Base-by-base conservation (phyloP, 495 filamentous ascomycete species). In the Tuber borchii region DNA sequence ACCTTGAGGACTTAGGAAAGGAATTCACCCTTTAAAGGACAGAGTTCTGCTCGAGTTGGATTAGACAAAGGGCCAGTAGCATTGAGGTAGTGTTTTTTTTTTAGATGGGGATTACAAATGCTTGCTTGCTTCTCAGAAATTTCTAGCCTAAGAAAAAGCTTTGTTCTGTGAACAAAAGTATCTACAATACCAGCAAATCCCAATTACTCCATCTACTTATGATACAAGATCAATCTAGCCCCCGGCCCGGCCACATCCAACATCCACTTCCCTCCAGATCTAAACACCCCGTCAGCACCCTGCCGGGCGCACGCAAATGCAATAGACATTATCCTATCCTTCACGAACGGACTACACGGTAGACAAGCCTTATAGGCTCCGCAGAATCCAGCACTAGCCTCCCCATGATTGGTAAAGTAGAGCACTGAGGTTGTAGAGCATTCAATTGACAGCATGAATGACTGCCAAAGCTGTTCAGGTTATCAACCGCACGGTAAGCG, bases 231-330 rank as follows among this genome's bases (percentile, higher is more conserved):
- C 51, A 61, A 61, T 61, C 51, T 61, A 61, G 51, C 51, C 51
- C 51, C 51, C 0, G 51, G 51, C 2, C 51, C 51, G 5, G 51
- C 51, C 26, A n/a, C 51, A 61, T 61, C 51, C 51, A 61, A 61
- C n/a, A 61, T 61, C 51, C 51, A 61, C 51, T 61, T 61, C 51
- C 51, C 51, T 12, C 51, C 51, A 61, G 51, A 61, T 31, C 51
- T 61, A 61, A 26, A 26, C n/a, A 61, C 51, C 51, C 51, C 51
- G 0, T 9, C 1, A 61, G 22, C 2, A 5, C 26, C 51, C 22
- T 2, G 8, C 10, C 51, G 51, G 10, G 51, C 9, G 2, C 51
- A 61, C 7, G 2, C 12, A 31, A 61, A 26, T 2, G 51, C n/a
- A 12, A 61, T 26, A 3, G 10, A 5, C 14, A 0, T 2, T 10